phyloP scores from a whole-genome alignment of 2,329 filamentous ascomycete genomes.

The Fusarium sarcochroum region DNA sequence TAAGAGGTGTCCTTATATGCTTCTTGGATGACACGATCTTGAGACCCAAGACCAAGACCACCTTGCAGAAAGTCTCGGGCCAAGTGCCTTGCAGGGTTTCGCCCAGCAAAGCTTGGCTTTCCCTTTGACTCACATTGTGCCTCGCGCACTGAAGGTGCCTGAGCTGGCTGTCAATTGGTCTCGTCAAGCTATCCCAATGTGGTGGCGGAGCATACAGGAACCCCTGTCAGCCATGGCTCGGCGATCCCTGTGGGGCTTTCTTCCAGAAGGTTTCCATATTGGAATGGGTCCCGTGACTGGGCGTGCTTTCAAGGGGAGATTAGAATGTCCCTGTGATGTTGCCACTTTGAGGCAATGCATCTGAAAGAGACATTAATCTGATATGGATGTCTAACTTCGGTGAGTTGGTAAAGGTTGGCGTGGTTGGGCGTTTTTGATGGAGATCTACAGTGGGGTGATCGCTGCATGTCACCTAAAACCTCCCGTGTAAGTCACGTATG shows the following conservation, averaged over 20 bases:
- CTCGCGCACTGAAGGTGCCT: slow-evolving; percentile 3
- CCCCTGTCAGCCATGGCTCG: slow-evolving; percentile 4
- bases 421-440: slow-evolving; percentile 7
- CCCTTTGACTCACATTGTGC: slow-evolving; percentile 13
- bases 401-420: neutral
- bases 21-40: neutral
- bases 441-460: slow-evolving; percentile 12
- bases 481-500: neutral
- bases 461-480: neutral
- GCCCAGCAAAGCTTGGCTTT: neutral
- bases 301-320: neutral
- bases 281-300: slow-evolving; percentile 25
- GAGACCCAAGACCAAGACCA: neutral
- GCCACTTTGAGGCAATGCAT: slow-evolving; percentile 11
- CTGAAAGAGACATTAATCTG: neutral
- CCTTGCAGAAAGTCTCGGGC: slow-evolving; percentile 5
- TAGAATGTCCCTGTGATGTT: neutral
- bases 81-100: slow-evolving; percentile 11
- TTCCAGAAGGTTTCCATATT: slow-evolving; percentile 36
- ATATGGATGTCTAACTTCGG: neutral
- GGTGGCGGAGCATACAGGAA: slow-evolving; percentile 26
- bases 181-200: neutral
- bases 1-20: slow-evolving; percentile 28
- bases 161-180: neutral
- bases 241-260: neutral